Percentiles rank a stretch among this genome's conserved stretches.
Conservation (phyloP, 345 rosid genomes). For the Aurinia saxatilis region DNA sequence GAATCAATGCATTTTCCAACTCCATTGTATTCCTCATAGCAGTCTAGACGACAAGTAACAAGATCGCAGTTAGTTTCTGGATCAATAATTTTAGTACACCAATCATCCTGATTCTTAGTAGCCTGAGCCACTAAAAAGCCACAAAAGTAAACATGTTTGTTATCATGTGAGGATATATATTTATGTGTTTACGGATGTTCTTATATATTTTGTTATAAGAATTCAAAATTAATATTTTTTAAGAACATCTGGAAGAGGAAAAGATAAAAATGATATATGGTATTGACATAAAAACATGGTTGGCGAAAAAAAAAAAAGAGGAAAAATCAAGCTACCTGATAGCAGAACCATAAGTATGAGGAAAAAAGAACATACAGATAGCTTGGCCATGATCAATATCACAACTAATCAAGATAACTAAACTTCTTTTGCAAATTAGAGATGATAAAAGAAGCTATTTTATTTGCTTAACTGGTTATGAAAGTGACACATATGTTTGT, state of each 20-base stretch:
- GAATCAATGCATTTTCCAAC: slow-evolving; percentile 6
- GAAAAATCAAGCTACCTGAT: not conserved
- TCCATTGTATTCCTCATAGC: slow-evolving; percentile 4
- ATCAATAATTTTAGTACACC: not conserved
- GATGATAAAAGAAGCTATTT: not conserved
- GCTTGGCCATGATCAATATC: slow-evolving; percentile 1
- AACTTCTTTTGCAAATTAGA: not conserved
- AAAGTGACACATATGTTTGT: not conserved
- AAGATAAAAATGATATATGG: too few species aligned
- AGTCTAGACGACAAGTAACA: not conserved
- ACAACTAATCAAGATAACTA: not conserved
- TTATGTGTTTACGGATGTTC: too few species aligned
- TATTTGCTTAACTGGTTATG: not conserved
- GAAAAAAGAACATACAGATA: not conserved
- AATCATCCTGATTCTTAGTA: not conserved
- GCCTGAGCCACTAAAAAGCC: not conserved
- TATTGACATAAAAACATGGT: too few species aligned
- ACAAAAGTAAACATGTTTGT: not conserved
- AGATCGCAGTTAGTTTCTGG: not conserved
- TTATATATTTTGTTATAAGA: not conserved
- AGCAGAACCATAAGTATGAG: slow-evolving; percentile 3
- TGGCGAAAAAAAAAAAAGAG: too few species aligned
- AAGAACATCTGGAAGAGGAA: not conserved
- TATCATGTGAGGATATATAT: not conserved
- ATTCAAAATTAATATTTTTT: not conserved